Evolutionary conservation across 106 monocot genomes (phyloP).

Genomic region (Posidonia australis): DNA sequence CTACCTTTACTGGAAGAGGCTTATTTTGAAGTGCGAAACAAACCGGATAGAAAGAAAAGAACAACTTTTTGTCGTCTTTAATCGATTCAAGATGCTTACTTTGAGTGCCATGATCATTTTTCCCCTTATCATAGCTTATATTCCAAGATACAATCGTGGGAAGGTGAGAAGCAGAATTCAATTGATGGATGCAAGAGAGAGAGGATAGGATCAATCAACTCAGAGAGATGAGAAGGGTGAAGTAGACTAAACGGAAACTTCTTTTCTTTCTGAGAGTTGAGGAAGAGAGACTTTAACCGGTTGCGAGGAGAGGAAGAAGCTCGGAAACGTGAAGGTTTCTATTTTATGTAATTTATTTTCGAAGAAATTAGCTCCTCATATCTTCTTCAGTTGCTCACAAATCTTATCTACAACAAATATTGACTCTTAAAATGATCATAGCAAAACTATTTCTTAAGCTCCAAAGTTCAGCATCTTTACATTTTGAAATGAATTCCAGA

Average conservation of each 20-base stretch:
- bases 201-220: slow-evolving; percentile 48
- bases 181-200: slow-evolving; percentile 44
- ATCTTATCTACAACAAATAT: no score
- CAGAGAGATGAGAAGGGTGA: slow-evolving; percentile 32
- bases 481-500: no score
- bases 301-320: slow-evolving; percentile 81
- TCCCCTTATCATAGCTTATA: slow-evolving; percentile 25
- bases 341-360: slow-evolving; percentile 1
- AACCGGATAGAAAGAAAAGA: no score
- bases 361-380: no score
- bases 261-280: slow-evolving; percentile 58
- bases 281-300: slow-evolving; percentile 56
- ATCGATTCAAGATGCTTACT: not conserved
- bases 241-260: slow-evolving; percentile 59
- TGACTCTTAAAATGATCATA: no score
- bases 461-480: no score
- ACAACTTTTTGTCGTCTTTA: not conserved
- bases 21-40: no score
- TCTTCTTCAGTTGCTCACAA: no score
- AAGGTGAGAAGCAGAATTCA: slow-evolving; percentile 54
- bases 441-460: no score
- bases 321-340: slow-evolving; percentile 63
- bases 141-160: slow-evolving; percentile 44
- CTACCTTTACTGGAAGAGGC: no score
- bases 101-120: not conserved